Base-by-base conservation (phyloP, 1,139 yeast species). In the Meyerozyma carpophila region DNA sequence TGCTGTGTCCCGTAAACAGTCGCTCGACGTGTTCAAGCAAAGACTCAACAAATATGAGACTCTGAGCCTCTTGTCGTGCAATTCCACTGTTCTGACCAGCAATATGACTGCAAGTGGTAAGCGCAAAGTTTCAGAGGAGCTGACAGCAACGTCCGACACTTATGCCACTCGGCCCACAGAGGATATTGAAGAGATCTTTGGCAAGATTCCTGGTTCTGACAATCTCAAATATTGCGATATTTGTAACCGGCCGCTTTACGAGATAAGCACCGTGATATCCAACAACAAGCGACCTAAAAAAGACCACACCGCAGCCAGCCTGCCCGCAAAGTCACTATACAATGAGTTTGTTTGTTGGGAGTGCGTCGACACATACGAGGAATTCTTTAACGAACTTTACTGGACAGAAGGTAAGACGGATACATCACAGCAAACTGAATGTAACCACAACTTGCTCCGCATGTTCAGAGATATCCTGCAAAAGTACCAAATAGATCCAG, bases 191-290 rank as follows among this genome's bases (percentile, higher is more conserved):
- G 69, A 65, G 41, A 65, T 72, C 14, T 70, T 70, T 51, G 75
- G 76, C 20, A 59, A 62, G 41, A 59, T 70, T 26, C 75, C 75
- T 0, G 75, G 75, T 7, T 50, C 67, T 9, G 68, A 67, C 41
- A 52, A 63, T 26, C 57, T 82, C 44, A 79, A 77, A 50, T 70
- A 77, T 54, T 83, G 90, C 55, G 80, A 81, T 21, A 65, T 82
- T 11, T 83, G 90, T 57, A 86, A 82, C 39, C 77, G 73, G 45
- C 86, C 88, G 7, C 58, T 83, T 20, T 83, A 82, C 56, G 89
- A 82, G 47, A 63, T 82, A 39, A 78, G 84, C 46, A 70, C 82
- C 5, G 56, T 77, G 34, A 55, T 70, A 40, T 62, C 61, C 48
- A 58, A 53, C 47, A 49, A 57, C 42, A 47, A 55, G 38, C 52